Evolutionary conservation across 2,329 filamentous ascomycete genomes (phyloP).

Genomic region (Nemania abortiva): DNA sequence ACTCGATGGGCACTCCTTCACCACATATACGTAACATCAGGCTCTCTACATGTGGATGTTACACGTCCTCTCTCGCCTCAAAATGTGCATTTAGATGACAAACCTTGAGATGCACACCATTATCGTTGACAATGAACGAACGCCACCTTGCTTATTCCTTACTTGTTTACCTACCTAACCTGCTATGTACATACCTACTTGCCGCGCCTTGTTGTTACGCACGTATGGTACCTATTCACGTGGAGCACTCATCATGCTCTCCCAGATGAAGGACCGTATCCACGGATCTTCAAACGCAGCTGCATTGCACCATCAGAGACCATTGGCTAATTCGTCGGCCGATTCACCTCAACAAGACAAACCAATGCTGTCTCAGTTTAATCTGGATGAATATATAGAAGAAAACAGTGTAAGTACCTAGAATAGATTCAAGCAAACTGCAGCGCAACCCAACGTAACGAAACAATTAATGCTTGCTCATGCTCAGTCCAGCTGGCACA

Average conservation of each 20-base stretch:
- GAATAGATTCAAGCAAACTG: slow-evolving; percentile 10
- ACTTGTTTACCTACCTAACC: slow-evolving; percentile 8
- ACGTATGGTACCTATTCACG: slow-evolving; percentile 30
- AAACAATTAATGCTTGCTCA: slow-evolving; percentile 13
- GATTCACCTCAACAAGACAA: slow-evolving; percentile 34
- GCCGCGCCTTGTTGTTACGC: slow-evolving; percentile 3
- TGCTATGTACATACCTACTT: not conserved
- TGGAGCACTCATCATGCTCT: slow-evolving; percentile 24
- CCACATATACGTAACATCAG: not conserved
- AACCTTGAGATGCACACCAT: not conserved
- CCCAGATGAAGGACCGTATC: slow-evolving; percentile 35
- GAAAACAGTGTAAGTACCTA: not conserved
- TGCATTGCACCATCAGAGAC: slow-evolving; percentile 10
- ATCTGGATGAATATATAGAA: not conserved
- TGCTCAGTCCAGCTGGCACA: slow-evolving; percentile 24
- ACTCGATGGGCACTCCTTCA: not conserved
- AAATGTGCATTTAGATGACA: not conserved
- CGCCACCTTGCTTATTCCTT: slow-evolving; percentile 8
- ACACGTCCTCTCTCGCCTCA: not conserved
- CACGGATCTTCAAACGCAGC: slow-evolving; percentile 34
- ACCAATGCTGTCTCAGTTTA: slow-evolving; percentile 16
- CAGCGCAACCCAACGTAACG: not conserved
- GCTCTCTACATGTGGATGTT: not conserved
- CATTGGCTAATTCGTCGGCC: slow-evolving; percentile 16
- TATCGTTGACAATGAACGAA: not conserved